Evolutionary conservation across 805 yeast species (phyloP), one percentile per base, ranked within the genome.

Genomic region (Geotrichum ghanense): DNA sequence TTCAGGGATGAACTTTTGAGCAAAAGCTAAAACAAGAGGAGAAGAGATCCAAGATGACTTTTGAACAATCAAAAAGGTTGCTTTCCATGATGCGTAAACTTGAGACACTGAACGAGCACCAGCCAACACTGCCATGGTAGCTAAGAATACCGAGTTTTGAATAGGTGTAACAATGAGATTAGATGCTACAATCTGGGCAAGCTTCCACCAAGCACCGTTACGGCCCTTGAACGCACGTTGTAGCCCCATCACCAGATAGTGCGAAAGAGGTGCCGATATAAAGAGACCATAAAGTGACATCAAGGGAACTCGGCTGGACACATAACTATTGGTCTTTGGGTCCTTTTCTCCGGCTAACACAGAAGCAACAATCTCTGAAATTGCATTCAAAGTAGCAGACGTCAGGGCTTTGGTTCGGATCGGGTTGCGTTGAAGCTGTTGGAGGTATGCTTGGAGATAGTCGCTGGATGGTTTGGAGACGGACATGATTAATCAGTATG

Each of bases 241-340:
- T 25, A 65, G 56, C 4, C 51, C 48, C 23, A 52, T 51, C 2
- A 61, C 52, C 16, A 66, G 59, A 46, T 59, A 60, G 53, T 66
- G 70, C 20, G 66, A 56, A 42, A 66, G 50, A 5, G 70, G 70
- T 1, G 67, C 69, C 2, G 63, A 54, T 9, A 67, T 57, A 26
- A 62, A 51, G 35, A 59, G 53, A 12, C 70, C 70, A 50, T 63
- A 66, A 7, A 63, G 52, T 1, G 66, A 68, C 69, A 66, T 66
- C 48, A 61, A 57, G 42, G 59, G 60, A 45, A 66, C 63, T 40
- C 70, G 59, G 5, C 63, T 43, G 17, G 66, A 54, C 37, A 63
- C 42, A 50, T 60, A 64, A 4, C 56, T 51, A 43, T 51, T 53
- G 10, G 63, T 60, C 43, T 47, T 45, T 12, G 66, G 65, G 50